Evolutionary conservation across 2,329 filamentous ascomycete species (phyloP).

Genomic region (Aspergillus alliaceus): DNA sequence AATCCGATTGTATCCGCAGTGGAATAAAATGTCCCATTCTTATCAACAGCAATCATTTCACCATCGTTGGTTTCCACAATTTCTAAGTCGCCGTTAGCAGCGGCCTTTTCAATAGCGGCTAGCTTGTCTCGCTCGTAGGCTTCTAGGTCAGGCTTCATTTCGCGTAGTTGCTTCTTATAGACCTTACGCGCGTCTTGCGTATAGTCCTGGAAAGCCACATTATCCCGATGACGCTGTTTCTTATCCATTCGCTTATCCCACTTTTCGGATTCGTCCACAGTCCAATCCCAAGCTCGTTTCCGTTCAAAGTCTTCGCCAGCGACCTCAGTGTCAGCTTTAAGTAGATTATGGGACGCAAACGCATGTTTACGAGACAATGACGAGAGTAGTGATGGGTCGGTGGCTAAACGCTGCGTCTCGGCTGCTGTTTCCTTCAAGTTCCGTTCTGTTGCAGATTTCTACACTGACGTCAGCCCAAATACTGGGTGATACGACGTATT

Average conservation of each 20-base stretch:
- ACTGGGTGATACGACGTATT: too few species aligned
- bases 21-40: conserved; percentile 85
- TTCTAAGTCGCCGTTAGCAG: conserved; percentile 79
- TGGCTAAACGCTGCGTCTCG: conserved; percentile 76
- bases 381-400: conserved; percentile 74
- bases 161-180: conserved; percentile 85
- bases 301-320: conserved; percentile 91
- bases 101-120: conserved; percentile 79
- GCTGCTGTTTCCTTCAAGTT: conserved; percentile 83
- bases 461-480: conserved; percentile 19
- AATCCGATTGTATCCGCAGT: conserved; percentile 81
- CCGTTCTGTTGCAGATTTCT: conserved; percentile 44
- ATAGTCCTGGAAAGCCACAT: conserved; percentile 89
- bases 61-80: conserved; percentile 95
- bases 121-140: conserved; percentile 86
- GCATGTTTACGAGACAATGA: conserved; percentile 82
- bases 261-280: conserved; percentile 84
- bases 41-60: conserved; percentile 91
- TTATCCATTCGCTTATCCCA: conserved; percentile 93
- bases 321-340: conserved; percentile 87
- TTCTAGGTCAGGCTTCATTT: conserved; percentile 74
- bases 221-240: conserved; percentile 76
- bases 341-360: conserved; percentile 84
- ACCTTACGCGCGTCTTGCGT: conserved; percentile 83
- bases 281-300: conserved; percentile 99